Conservation (phyloP, 768 basidiomycete genomes). For the Floccularia luteovirens region DNA sequence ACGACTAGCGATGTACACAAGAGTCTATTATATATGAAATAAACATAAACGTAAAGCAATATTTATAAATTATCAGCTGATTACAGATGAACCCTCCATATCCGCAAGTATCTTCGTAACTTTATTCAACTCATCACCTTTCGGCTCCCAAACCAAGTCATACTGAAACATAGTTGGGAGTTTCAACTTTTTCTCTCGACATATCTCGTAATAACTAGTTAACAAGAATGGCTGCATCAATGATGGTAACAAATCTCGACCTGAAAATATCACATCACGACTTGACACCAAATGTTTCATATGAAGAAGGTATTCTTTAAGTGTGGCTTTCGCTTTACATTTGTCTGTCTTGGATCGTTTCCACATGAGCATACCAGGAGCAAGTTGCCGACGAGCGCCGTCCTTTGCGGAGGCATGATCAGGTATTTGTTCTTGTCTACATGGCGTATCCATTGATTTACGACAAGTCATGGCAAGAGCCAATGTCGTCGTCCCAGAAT, state of each 20-base stretch:
- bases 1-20: too few species aligned
- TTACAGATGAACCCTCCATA: too few species aligned
- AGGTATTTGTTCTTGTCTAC: not conserved
- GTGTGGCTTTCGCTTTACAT: conserved; percentile 1
- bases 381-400: conserved; percentile 10
- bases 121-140: conserved; percentile 7
- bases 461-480: conserved; percentile 10
- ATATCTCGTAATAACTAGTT: conserved; percentile 14
- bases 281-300: conserved; percentile 11
- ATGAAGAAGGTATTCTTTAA: conserved; percentile 11
- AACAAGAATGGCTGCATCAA: conserved; percentile 15
- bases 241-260: conserved; percentile 10
- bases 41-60: too few species aligned
- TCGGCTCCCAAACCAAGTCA: conserved; percentile 13
- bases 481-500: conserved; percentile 8
- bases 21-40: too few species aligned
- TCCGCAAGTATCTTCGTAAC: conserved; percentile 8
- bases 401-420: conserved; percentile 1
- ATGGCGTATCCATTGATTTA: conserved; percentile 3
- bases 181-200: conserved; percentile 11
- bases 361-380: conserved; percentile 14
- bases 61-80: too few species aligned
- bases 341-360: conserved; percentile 4
- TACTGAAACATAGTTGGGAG: conserved; percentile 14
- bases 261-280: conserved; percentile 11